Conservation (phyloP, 139 green algal genomes). For the Bryopsis sp. region DNA sequence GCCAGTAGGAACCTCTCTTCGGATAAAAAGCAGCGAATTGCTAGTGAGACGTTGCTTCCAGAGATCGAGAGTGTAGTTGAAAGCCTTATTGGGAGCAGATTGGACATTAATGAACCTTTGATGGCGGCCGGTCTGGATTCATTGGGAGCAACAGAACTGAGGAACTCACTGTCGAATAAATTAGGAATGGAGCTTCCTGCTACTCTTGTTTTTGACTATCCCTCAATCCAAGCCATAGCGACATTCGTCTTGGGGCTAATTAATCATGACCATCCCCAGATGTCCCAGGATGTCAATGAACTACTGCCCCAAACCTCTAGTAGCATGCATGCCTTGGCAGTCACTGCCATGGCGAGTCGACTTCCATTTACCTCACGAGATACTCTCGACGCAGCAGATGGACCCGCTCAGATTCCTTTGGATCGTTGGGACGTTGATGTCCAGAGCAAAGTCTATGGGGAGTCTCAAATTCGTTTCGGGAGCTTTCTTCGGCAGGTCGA, state of each 20-base stretch:
- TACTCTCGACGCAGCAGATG: no score
- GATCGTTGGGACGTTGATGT: conserved; percentile 43
- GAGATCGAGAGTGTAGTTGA: conserved; percentile 18
- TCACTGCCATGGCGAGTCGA: no score
- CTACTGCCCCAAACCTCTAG: no score
- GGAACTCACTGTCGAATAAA: conserved; percentile 32
- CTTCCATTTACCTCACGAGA: no score
- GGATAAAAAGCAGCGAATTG: not conserved
- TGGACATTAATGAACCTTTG: conserved; percentile 26
- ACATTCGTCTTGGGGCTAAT: conserved; percentile 1
- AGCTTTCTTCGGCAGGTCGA: conserved; percentile 33
- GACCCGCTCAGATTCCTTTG: conserved; percentile 38
- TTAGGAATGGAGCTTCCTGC: conserved; percentile 37
- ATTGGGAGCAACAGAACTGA: conserved; percentile 50
- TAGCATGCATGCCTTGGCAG: no score
- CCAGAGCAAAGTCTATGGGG: not conserved
- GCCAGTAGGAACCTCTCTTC: not conserved
- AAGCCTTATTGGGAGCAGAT: conserved; percentile 12
- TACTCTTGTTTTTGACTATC: conserved; percentile 72
- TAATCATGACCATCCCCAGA: no score
- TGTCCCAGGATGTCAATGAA: no score
- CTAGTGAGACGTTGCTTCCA: not conserved
- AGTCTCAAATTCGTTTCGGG: conserved; percentile 38
- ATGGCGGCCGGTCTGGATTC: conserved; percentile 53
- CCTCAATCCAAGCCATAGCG: conserved; percentile 38